These are phyloP conservation scores for Liriodendron chinense DNA, from an alignment of 164 flowering plant genomes.

Conservation along the genomic window DNA sequence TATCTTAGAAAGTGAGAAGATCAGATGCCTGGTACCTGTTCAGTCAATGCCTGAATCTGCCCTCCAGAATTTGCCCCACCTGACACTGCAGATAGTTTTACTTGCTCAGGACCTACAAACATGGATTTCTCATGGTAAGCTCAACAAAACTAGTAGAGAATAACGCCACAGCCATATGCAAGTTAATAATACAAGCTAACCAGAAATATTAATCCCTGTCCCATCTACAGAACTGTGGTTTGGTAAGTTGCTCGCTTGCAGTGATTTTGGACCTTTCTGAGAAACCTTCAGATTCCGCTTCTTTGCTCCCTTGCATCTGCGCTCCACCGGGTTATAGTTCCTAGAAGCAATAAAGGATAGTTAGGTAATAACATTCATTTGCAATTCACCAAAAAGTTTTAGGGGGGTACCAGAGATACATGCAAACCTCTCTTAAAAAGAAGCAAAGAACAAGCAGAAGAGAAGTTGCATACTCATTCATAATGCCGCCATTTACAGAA, in stretches of 20 bases:
- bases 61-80: slow-evolving; percentile 30
- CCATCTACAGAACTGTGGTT: slow-evolving; percentile 32
- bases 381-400: background rate
- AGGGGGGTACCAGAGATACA: background rate
- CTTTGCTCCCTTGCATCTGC: slow-evolving; percentile 72
- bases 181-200: slow-evolving; percentile 26
- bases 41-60: slow-evolving; percentile 48
- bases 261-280: slow-evolving; percentile 52
- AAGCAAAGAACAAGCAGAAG: background rate
- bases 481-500: slow-evolving; percentile 85
- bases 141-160: background rate
- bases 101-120: slow-evolving; percentile 43
- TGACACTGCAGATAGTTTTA: slow-evolving; percentile 27
- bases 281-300: slow-evolving; percentile 43
- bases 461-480: slow-evolving; percentile 63
- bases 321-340: slow-evolving; percentile 85
- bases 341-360: slow-evolving; percentile 25
- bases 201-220: slow-evolving; percentile 24
- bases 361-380: background rate
- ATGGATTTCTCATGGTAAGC: slow-evolving; percentile 5
- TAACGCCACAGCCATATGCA: background rate
- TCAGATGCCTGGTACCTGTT: slow-evolving; percentile 43
- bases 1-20: slow-evolving; percentile 14
- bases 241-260: slow-evolving; percentile 50
- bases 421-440: background rate